These are phyloP conservation scores for Jackrogersella multiformis DNA, from an alignment of 495 filamentous ascomycete genomes.

Conservation along the genomic window DNA sequence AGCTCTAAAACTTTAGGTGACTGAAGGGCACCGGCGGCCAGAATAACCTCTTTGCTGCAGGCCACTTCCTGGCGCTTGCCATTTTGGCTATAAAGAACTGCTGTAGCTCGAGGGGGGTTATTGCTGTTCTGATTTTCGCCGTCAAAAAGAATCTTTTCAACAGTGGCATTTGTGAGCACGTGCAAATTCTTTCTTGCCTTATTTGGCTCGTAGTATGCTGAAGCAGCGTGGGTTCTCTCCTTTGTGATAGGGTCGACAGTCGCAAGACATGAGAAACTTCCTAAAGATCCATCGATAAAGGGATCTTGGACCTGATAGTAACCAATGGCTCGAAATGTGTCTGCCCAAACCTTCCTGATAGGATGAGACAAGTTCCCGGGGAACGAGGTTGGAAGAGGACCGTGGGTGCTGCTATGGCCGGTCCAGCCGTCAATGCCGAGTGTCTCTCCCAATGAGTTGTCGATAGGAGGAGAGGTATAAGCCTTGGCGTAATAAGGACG, in stretches of 20 bases:
- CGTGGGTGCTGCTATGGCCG: neutral
- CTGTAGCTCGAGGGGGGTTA: slow-evolving; percentile 23
- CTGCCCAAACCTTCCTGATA: slow-evolving; percentile 38
- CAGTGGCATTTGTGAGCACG: slow-evolving; percentile 50
- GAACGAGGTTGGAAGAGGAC: slow-evolving; percentile 30
- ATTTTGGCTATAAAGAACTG: slow-evolving; percentile 52
- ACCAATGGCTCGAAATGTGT: slow-evolving; percentile 36
- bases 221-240: slow-evolving; percentile 40
- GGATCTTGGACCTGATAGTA: slow-evolving; percentile 19
- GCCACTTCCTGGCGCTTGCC: slow-evolving; percentile 42
- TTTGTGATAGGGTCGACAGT: slow-evolving; percentile 49
- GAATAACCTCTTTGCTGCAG: slow-evolving; percentile 62
- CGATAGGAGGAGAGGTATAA: slow-evolving; percentile 16
- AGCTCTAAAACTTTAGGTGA: slow-evolving; percentile 66
- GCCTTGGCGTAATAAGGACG: slow-evolving; percentile 38
- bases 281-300: neutral
- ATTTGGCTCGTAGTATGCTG: slow-evolving; percentile 43
- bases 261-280: slow-evolving; percentile 8
- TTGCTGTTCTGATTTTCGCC: slow-evolving; percentile 24
- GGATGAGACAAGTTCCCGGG: slow-evolving; percentile 14
- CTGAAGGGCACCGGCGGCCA: slow-evolving; percentile 63
- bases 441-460: neutral
- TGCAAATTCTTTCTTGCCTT: slow-evolving; percentile 50
- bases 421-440: slow-evolving; percentile 10
- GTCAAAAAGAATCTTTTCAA: slow-evolving; percentile 54